Base-by-base conservation (phyloP, 768 basidiomycete genomes). In the Amyloporia xantha region DNA sequence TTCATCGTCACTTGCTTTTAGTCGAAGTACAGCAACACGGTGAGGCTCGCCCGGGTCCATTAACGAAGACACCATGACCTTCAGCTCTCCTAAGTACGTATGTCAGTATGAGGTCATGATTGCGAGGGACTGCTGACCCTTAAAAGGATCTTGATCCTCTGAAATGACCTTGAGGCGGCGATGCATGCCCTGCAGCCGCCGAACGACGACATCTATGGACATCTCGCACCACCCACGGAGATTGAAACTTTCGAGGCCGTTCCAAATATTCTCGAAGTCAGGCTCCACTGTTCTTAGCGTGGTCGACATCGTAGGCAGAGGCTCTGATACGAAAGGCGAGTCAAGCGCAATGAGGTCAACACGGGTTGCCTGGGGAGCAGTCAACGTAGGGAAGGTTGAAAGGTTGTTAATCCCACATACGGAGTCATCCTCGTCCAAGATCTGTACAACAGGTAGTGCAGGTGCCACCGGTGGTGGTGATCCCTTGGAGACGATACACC, bases 271-370 rank as follows among this genome's bases (percentile, higher is more conserved):
- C 55, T 76, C 72, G 57, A 90, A 86, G 47, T 77, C 72, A n/a
- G 57, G 53, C 27, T 65, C 56, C 2, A 44, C 21, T 55, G 61
- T 37, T 13, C 28, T 43, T 9, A 55, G 41, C 1, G 41, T 44
- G 5, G 44, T 42, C 19, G 50, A 40, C 30, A 43, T 47, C 4
- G 58, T 45, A 2, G 45, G 46, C 3, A 54, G 26, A 4, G 71
- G 69, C 51, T 82, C 81, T 6, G 71, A 61, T 37, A 78, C 67
- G 66, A 83, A 83, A 2, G 86, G 84, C 1, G 83, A 79, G 61
- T 91, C 86, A 33, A 91, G 75, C 7, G 79, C 70, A 52, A 91
- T 89, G 41, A 91, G 75, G 66, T 90, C 84, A 17, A 64, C 58
- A 15, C 62, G 61, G 20, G 64, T 64, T 9, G 59, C 56, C 72